Base-by-base conservation (phyloP, 805 yeast species). In the Yarrowia osloensis region DNA sequence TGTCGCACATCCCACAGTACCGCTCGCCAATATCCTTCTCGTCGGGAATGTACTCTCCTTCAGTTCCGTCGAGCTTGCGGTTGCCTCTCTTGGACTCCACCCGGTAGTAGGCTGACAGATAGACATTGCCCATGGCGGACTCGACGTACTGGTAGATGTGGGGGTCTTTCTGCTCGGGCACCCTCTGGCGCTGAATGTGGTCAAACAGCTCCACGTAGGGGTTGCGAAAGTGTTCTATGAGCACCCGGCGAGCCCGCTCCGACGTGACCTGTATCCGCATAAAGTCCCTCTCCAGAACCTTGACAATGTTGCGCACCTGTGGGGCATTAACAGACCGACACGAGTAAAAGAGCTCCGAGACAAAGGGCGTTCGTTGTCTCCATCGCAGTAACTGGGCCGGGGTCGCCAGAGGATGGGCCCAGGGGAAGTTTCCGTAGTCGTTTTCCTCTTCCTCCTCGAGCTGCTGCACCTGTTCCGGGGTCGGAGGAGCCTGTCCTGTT, bases 21-120 rank as follows among this genome's bases (percentile, higher is more conserved):
- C 66, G 31, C n/a, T 61, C 66, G 17, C 66, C 66, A 17, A 46
- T 24, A n/a, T 61, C 66, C 33, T 61, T 61, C 13, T 61, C 66
- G 12, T 42, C 44, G 1, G 66, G 54, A 31, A 22, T 5, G 22
- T 29, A 44, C 22, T 24, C 31, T 29, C 39, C 55, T 29, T 26
- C 37, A 5, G 21, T 2, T 1, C 28, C 49, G 8, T 44, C 54
- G 6, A 28, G 35, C 3, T 31, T 31, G 24, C 15, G 24, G 7
- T 3, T 4, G 4, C 37, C 22, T 21, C 21, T 19, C 29, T 33
- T 50, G 29, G 13, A 29, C 22, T 57, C 65, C 11, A 61, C 66
- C 17, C 66, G 54, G 33, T 61, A 61, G 29, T 29, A 31, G 15
- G 42, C 40, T 1, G 66, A 61, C 19, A 46, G 5, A 26, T 44